phyloP scores from a whole-genome alignment of 768 basidiomycete species.

The Amanita brunnescens region DNA sequence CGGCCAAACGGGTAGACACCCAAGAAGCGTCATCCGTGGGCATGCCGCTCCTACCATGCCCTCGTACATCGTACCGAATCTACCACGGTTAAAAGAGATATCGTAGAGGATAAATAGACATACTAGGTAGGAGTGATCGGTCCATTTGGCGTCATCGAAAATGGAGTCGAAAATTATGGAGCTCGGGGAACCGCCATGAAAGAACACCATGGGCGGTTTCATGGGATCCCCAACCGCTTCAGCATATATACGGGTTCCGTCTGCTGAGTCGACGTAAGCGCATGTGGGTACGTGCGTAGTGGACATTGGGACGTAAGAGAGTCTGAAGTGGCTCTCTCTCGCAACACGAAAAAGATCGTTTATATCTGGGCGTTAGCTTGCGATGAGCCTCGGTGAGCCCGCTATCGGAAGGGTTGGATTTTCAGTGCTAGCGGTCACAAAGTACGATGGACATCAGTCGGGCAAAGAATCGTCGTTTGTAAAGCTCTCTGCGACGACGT shows the following conservation, averaged over 20 bases:
- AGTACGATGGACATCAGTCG: too few species aligned
- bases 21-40: constrained; percentile 18
- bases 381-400: too few species aligned
- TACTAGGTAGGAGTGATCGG: constrained; percentile 4
- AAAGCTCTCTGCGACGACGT: too few species aligned
- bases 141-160: constrained; percentile 22
- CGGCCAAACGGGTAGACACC: constrained; percentile 19
- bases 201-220: constrained; percentile 25
- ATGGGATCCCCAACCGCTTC: constrained; percentile 20
- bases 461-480: too few species aligned
- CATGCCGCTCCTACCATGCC: constrained; percentile 24
- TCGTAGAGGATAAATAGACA: constrained; percentile 13
- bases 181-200: constrained; percentile 25
- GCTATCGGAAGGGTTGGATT: too few species aligned
- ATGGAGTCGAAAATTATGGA: constrained; percentile 23
- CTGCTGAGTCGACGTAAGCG: constrained; percentile 14
- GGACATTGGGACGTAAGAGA: too few species aligned
- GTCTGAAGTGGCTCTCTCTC: too few species aligned
- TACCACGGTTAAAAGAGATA: constrained; percentile 4
- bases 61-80: constrained; percentile 26
- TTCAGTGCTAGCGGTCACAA: too few species aligned
- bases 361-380: too few species aligned
- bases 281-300: background rate
- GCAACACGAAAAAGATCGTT: too few species aligned
- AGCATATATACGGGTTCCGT: constrained; percentile 28